Percentiles rank a stretch among this genome's conserved stretches.
Evolutionary conservation across 441 rosid genomes (phyloP).

Genomic region (Populus hybrid): DNA sequence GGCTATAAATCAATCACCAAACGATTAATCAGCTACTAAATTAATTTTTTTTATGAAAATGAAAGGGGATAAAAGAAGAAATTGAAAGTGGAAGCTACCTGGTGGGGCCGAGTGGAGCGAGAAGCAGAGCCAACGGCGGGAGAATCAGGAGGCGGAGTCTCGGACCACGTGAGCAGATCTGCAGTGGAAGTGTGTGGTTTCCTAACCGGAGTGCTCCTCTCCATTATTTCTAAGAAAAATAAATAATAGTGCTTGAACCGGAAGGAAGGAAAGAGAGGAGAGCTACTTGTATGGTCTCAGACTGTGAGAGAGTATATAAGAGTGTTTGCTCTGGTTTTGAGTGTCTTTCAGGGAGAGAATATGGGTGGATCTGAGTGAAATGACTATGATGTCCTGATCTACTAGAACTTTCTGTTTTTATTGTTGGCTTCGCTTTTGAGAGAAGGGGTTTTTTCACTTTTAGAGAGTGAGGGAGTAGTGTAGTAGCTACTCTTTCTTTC

Average conservation of each 20-base stretch:
- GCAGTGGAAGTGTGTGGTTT: slow-evolving; percentile 86
- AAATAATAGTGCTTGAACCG: background rate
- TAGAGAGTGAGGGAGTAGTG: slow-evolving; percentile 19
- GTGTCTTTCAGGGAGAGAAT: background rate
- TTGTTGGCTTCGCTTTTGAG: slow-evolving; percentile 6
- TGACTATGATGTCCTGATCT: slow-evolving; percentile 24
- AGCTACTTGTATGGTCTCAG: background rate
- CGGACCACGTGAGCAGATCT: slow-evolving; percentile 99
- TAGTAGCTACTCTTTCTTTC: slow-evolving; percentile 26
- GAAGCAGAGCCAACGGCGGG: slow-evolving; percentile 48
- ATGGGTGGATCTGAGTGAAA: slow-evolving; percentile 13
- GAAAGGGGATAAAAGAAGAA: background rate
- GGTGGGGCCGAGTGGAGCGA: slow-evolving; percentile 67
- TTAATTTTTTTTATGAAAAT: background rate
- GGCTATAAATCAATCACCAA: slow-evolving; percentile 42
- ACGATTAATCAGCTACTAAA: background rate
- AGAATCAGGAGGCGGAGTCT: slow-evolving; percentile 55
- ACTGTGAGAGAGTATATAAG: background rate
- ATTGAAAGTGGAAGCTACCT: slow-evolving; percentile 30
- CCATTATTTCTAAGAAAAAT: slow-evolving; percentile 44
- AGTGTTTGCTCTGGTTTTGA: background rate
- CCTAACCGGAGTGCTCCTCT: slow-evolving; percentile 85
- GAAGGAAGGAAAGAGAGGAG: background rate
- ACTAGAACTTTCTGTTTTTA: slow-evolving; percentile 28
- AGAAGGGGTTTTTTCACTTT: background rate